Base-by-base conservation (phyloP, 2,329 filamentous ascomycete genomes). In the Emergomyces pasteurianus region DNA sequence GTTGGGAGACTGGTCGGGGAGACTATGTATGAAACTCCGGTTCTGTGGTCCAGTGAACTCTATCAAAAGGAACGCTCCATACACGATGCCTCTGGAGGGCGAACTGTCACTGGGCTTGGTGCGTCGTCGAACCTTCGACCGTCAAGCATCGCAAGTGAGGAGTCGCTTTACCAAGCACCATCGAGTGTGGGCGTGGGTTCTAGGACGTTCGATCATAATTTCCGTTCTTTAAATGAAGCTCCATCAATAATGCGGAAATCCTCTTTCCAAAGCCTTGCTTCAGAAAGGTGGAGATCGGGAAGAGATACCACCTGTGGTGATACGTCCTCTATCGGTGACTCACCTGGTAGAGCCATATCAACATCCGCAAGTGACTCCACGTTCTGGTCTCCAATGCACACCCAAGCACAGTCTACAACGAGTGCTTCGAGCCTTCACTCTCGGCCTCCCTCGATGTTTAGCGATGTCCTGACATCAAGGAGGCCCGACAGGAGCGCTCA, bases 31-130 rank as follows among this genome's bases (percentile, higher is more conserved):
- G 89, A 95, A 43, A 89, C 89, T 0, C 91, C 92, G 0, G 89
- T 95, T 0, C 78, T 97, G 1, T 96, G 91, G 91, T 91, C 91
- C 0, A 96, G 91, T 69, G 88, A 95, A 61, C 80, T 99, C 0
- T 97, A 90, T 71, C 83, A 86, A 62, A 83, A 88, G 26, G 92
- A 96, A 63, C 73, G 74, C 52, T 68, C 68, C 38, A 73, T 69
- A 52, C 78, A 74, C 59, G 76, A 79, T 59, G 68, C 72, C n/a
- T 70, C 71, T n/a, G 69, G 68, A n/a, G 67, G 66, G 59, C 69
- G 72, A n/a, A 61, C 67, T n/a, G 72, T 75, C 52, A 68, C 72
- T 16, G 68, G 71, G 6, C 64, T 76, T 21, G 60, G 83, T 59
- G 66, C 71, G 56, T 63, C 71, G 55, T 63, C 64, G 56, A 70